Percentiles rank a stretch among this genome's conserved stretches.
These are phyloP conservation scores for Triticum urartu DNA, from an alignment of 176 grass and related monocot species.

Conservation along the genomic window DNA sequence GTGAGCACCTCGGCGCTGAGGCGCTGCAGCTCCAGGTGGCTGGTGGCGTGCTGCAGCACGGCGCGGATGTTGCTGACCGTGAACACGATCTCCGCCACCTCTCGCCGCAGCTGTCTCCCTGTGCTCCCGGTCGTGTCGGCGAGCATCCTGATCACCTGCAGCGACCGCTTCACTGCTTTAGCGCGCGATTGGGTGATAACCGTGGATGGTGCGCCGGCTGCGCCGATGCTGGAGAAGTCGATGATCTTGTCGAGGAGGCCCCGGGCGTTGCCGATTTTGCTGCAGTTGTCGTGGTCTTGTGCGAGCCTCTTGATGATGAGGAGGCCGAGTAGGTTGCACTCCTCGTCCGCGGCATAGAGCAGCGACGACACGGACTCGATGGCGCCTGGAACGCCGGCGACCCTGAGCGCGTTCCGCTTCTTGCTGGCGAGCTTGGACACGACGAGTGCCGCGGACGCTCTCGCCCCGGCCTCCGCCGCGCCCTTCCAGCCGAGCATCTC, in stretches of 20 bases:
- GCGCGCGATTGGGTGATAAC: neutral
- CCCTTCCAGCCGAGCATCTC: constrained; percentile 70
- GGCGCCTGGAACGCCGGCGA: constrained; percentile 50
- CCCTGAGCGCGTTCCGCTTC: constrained; percentile 54
- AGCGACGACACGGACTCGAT: constrained; percentile 67
- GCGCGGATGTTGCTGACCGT: constrained; percentile 76
- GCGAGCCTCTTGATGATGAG: constrained; percentile 80
- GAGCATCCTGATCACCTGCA: constrained; percentile 78
- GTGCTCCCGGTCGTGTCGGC: constrained; percentile 54
- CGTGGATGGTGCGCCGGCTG: neutral
- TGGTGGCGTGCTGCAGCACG: constrained; percentile 39
- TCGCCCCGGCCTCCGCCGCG: constrained; percentile 26
- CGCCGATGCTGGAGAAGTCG: constrained; percentile 44
- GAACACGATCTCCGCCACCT: constrained; percentile 68
- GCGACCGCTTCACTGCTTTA: constrained; percentile 63
- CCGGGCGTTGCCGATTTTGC: constrained; percentile 63
- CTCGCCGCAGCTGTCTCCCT: constrained; percentile 47
- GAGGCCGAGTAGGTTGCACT: constrained; percentile 66
- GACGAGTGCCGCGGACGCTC: constrained; percentile 55
- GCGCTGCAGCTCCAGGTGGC: constrained; percentile 36
- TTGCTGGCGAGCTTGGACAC: constrained; percentile 70
- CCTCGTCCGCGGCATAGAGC: constrained; percentile 37
- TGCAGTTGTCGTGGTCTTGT: constrained; percentile 66
- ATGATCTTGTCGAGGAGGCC: constrained; percentile 81
- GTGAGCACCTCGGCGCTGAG: constrained; percentile 63